Conservation (phyloP, 352 stramenopile genomes). For the Globisporangium okanoganense region DNA sequence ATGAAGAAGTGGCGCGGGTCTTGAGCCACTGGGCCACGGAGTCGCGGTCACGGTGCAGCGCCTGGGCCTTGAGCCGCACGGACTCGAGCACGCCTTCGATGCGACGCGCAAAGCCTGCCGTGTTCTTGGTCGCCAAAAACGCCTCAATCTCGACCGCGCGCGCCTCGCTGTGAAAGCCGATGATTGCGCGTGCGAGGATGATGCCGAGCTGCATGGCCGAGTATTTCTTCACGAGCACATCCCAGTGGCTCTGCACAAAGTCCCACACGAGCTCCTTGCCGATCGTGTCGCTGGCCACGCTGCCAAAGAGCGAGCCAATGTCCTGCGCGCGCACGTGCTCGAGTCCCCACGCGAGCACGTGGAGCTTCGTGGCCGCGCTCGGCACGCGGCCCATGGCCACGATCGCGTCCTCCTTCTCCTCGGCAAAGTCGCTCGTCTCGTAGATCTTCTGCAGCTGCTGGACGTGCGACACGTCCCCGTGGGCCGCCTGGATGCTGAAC, state of each 20-base stretch:
- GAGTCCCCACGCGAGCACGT: conserved; percentile 76
- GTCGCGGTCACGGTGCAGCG: conserved; percentile 48
- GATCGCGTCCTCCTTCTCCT: conserved; percentile 67
- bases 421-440: conserved; percentile 54
- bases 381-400: conserved; percentile 47
- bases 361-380: conserved; percentile 33
- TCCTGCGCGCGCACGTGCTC: conserved; percentile 67
- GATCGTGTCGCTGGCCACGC: conserved; percentile 43
- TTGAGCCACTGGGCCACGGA: conserved; percentile 55
- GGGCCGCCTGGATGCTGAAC: conserved; percentile 42
- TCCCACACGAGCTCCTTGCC: conserved; percentile 59
- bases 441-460: conserved; percentile 63
- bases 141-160: conserved; percentile 50
- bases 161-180: conserved; percentile 40
- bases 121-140: conserved; percentile 57
- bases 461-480: conserved; percentile 35
- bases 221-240: conserved; percentile 49
- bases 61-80: conserved; percentile 52
- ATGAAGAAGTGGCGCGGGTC: conserved; percentile 1
- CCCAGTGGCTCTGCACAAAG: conserved; percentile 65
- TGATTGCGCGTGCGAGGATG: conserved; percentile 37
- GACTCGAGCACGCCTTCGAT: conserved; percentile 55
- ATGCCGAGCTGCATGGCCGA: conserved; percentile 47
- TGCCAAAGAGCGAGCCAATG: conserved; percentile 43
- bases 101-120: conserved; percentile 45